Conservation (phyloP, 2,329 filamentous ascomycete species). For the Epichloe typhina region DNA sequence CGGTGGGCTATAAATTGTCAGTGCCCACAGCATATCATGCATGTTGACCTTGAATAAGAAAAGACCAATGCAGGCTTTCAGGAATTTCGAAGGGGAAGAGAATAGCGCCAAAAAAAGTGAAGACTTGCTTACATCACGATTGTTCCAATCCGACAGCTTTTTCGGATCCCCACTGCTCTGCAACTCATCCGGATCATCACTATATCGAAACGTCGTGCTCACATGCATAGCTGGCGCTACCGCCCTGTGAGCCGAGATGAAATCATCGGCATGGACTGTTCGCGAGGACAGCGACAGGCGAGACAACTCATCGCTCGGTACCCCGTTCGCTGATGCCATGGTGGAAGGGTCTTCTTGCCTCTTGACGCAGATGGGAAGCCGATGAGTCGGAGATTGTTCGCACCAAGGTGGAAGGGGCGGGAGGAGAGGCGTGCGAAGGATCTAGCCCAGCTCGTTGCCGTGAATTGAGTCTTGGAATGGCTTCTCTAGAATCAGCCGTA, state of each 20-base stretch:
- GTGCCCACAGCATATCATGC: not conserved
- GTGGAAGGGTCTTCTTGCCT: not conserved
- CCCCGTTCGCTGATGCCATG: conserved; percentile 2
- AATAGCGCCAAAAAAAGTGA: not conserved
- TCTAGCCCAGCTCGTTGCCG: too few species aligned
- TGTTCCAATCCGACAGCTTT: conserved; percentile 37
- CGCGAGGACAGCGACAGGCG: conserved; percentile 47
- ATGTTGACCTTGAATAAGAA: too few species aligned
- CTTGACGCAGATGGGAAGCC: not conserved
- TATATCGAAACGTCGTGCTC: conserved; percentile 83
- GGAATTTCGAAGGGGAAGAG: too few species aligned
- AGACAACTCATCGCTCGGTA: conserved; percentile 7
- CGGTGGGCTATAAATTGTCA: conserved; percentile 20
- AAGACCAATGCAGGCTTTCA: too few species aligned
- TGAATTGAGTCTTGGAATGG: not conserved
- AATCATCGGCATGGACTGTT: conserved; percentile 73
- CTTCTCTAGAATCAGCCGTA: not conserved
- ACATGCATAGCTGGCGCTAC: conserved; percentile 84
- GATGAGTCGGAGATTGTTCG: not conserved
- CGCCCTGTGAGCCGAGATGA: conserved; percentile 58
- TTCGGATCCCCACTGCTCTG: conserved; percentile 13
- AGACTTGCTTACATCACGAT: conserved; percentile 38
- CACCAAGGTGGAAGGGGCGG: not conserved
- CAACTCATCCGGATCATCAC: conserved; percentile 54
- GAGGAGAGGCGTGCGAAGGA: too few species aligned